Base-by-base conservation (phyloP, 169 alveolate species). In the Cyclospora cayetanensis region DNA sequence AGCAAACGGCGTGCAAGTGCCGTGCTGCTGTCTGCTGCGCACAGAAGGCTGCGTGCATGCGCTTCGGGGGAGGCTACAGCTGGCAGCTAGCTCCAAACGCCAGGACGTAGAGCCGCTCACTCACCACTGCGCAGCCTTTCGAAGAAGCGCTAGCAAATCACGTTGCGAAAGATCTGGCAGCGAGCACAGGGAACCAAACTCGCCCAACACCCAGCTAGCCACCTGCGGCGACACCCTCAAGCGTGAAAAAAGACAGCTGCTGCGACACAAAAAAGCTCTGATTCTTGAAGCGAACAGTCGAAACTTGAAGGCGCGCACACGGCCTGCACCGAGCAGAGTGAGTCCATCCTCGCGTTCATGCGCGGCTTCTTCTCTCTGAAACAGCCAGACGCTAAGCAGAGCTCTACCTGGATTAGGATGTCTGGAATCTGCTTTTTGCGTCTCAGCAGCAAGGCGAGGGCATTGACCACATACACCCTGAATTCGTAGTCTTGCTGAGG, bases 201-300 rank as follows among this genome's bases (percentile, higher is more conserved):
- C 74, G 12, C 79, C 79, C 79, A 66, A 27, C 79, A 31, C 79
- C 79, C 79, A 66, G 25, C 79, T 29, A 4, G 79, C 79, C 79
- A 74, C 60, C 46, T 41, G 52, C n/a, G n/a, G n/a, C n/a, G n/a
- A n/a, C n/a, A n/a, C n/a, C n/a, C n/a, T n/a, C n/a, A n/a, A n/a
- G n/a, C n/a, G n/a, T n/a, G n/a, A n/a, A n/a, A n/a, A n/a, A n/a
- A n/a, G n/a, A n/a, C n/a, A n/a, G n/a, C n/a, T n/a, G n/a, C n/a
- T n/a, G n/a, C n/a, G n/a, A n/a, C n/a, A n/a, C n/a, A n/a, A n/a
- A n/a, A n/a, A n/a, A n/a, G n/a, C n/a, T n/a, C n/a, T n/a, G n/a
- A n/a, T n/a, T n/a, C n/a, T n/a, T n/a, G n/a, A n/a, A n/a, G n/a
- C n/a, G n/a, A n/a, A n/a, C n/a, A n/a, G n/a, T n/a, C n/a, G n/a